A percentile compares a stretch with the other conserved stretches of the same genome.
Conservation (phyloP, 1,284 basidiomycete species). For the Puccinia brachypodii region DNA sequence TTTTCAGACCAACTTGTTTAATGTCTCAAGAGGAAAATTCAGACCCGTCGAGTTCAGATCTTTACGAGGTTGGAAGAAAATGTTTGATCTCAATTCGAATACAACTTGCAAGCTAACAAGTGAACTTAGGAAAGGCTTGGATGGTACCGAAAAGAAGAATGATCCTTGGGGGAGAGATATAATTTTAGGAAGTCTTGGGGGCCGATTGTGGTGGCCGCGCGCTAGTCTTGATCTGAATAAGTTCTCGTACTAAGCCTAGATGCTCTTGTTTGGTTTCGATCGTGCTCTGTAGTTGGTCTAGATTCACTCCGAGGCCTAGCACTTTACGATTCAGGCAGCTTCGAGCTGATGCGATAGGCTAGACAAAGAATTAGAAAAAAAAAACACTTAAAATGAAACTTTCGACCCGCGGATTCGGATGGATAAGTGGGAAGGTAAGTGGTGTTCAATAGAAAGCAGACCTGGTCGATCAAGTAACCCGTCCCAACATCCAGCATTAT, state of each 20-base stretch:
- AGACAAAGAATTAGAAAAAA: not conserved
- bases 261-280: constrained; percentile 47
- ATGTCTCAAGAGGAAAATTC: no score
- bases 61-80: no score
- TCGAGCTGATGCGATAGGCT: constrained; percentile 34
- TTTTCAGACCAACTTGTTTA: no score
- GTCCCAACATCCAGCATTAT: constrained; percentile 96
- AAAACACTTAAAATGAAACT: not conserved
- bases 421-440: not conserved
- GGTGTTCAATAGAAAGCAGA: constrained; percentile 59
- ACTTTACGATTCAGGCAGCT: constrained; percentile 41
- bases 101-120: no score
- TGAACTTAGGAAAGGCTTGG: no score
- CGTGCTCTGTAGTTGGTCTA: constrained; percentile 37
- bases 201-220: constrained; percentile 11
- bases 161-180: no score
- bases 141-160: no score
- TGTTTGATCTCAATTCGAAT: no score
- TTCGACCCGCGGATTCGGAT: not conserved
- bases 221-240: constrained; percentile 38
- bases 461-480: constrained; percentile 94
- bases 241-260: constrained; percentile 26
- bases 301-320: constrained; percentile 14
- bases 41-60: no score
- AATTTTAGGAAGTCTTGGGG: not conserved